phyloP scores from a whole-genome alignment of 2,329 filamentous ascomycete species.

The Drechmeria coniospora region DNA sequence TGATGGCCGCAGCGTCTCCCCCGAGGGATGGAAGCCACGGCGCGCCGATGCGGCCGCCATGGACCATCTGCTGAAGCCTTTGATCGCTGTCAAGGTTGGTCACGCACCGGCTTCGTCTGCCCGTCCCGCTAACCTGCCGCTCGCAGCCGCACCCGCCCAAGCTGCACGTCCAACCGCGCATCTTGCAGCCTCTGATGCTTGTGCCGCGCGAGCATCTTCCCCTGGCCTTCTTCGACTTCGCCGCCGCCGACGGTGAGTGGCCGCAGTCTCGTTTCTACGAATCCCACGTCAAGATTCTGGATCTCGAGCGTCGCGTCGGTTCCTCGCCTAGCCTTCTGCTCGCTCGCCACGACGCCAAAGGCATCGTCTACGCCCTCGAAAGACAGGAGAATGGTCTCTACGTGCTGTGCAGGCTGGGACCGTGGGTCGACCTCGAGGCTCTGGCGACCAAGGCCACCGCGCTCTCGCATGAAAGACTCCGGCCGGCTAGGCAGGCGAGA shows the following conservation, averaged over 20 bases:
- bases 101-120: background rate
- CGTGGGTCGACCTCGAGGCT: constrained; percentile 46
- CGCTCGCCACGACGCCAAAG: constrained; percentile 39
- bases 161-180: constrained; percentile 35
- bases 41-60: constrained; percentile 24
- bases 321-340: constrained; percentile 41
- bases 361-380: constrained; percentile 48
- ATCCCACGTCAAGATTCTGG: constrained; percentile 45
- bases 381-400: constrained; percentile 46
- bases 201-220: constrained; percentile 44
- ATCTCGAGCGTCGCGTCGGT: constrained; percentile 45
- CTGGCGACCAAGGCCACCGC: constrained; percentile 34
- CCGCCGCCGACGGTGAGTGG: constrained; percentile 32
- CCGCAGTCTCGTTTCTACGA: constrained; percentile 42
- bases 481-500: constrained; percentile 7
- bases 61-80: constrained; percentile 34
- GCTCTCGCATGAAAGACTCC: constrained; percentile 15
- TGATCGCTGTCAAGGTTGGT: constrained; percentile 37
- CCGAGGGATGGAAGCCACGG: constrained; percentile 19
- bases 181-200: constrained; percentile 45
- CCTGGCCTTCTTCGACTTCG: constrained; percentile 46
- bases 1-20: constrained; percentile 10
- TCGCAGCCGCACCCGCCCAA: constrained; percentile 39
- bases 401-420: constrained; percentile 50
- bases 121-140: constrained; percentile 3